These are phyloP conservation scores for Miamiensis avidus DNA, from an alignment of 169 alveolate species.

Conservation along the genomic window DNA sequence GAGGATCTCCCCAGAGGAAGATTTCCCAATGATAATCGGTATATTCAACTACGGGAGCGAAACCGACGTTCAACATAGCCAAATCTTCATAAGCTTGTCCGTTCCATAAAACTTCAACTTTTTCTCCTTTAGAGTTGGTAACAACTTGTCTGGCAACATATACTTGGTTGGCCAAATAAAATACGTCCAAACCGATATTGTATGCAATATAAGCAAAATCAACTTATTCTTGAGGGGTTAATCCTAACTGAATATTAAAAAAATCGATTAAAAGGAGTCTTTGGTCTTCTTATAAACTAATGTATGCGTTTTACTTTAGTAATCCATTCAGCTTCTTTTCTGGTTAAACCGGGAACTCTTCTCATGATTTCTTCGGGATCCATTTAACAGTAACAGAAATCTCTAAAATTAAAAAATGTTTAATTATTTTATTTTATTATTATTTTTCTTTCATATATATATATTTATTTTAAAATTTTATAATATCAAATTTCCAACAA, in stretches of 20 bases:
- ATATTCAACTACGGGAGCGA: slow-evolving; percentile 47
- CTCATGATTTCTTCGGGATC: slow-evolving; percentile 84
- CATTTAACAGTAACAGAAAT: slow-evolving; percentile 46
- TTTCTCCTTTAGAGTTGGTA: slow-evolving; percentile 85
- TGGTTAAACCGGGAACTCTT: slow-evolving; percentile 85
- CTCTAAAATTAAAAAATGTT: slow-evolving; percentile 8
- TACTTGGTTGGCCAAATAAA: slow-evolving; percentile 70
- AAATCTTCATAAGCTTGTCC: slow-evolving; percentile 69
- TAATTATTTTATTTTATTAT: too few relatives aligned
- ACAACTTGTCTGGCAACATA: slow-evolving; percentile 79
- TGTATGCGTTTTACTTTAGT: slow-evolving; percentile 6
- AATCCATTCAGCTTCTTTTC: slow-evolving; percentile 79
- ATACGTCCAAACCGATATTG: slow-evolving; percentile 74
- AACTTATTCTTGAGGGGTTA: slow-evolving; percentile 79
- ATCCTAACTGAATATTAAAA: slow-evolving; percentile 45
- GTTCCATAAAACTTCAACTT: slow-evolving; percentile 82
- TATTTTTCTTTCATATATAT: too few relatives aligned
- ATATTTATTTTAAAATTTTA: too few relatives aligned
- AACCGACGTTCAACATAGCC: slow-evolving; percentile 49
- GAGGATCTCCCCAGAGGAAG: slow-evolving; percentile 53
- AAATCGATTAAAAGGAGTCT: too few relatives aligned
- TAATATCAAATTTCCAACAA: too few relatives aligned
- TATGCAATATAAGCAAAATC: slow-evolving; percentile 74
- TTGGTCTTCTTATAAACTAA: too few relatives aligned
- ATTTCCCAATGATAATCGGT: slow-evolving; percentile 55